Evolutionary conservation across 1,284 basidiomycete species (phyloP).

Genomic region (Limonomyces culmigenus): DNA sequence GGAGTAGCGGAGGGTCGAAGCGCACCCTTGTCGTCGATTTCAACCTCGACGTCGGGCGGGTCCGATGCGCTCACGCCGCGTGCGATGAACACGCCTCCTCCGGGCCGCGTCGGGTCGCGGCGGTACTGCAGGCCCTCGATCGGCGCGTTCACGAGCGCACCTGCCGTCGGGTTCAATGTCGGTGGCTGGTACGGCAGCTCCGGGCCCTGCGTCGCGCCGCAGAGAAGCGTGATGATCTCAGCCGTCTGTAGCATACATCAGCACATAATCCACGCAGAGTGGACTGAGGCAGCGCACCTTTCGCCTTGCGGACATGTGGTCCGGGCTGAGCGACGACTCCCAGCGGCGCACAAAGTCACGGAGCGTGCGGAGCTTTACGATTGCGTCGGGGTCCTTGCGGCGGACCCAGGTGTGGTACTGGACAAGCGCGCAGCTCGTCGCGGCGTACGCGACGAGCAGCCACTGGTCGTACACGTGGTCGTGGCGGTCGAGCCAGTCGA

Average conservation of each 20-base stretch:
- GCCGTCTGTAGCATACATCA: conserved; percentile 46
- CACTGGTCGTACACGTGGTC: conserved; percentile 76
- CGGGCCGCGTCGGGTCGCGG: conserved; percentile 60
- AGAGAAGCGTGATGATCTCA: conserved; percentile 82
- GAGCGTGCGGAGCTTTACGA: conserved; percentile 59
- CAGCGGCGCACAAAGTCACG: conserved; percentile 72
- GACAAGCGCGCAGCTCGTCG: conserved; percentile 80
- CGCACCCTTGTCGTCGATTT: too few species aligned
- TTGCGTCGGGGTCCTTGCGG: conserved; percentile 58
- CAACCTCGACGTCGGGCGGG: conserved; percentile 43
- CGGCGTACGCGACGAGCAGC: conserved; percentile 73
- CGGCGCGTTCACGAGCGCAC: conserved; percentile 41
- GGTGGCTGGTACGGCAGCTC: conserved; percentile 38
- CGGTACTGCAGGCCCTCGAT: conserved; percentile 47
- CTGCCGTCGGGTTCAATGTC: conserved; percentile 56
- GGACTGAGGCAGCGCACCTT: conserved; percentile 37
- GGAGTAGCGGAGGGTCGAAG: too few species aligned
- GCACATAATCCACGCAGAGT: conserved; percentile 9
- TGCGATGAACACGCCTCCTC: conserved; percentile 73
- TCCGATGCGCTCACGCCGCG: conserved; percentile 28
- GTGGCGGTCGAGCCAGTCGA: conserved; percentile 80
- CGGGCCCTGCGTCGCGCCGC: conserved; percentile 76
- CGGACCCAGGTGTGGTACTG: conserved; percentile 90
- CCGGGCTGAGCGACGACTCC: conserved; percentile 64
- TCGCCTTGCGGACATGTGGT: conserved; percentile 82